Conservation (phyloP, 805 yeast species). For the Hanseniaspora mollemarum region DNA sequence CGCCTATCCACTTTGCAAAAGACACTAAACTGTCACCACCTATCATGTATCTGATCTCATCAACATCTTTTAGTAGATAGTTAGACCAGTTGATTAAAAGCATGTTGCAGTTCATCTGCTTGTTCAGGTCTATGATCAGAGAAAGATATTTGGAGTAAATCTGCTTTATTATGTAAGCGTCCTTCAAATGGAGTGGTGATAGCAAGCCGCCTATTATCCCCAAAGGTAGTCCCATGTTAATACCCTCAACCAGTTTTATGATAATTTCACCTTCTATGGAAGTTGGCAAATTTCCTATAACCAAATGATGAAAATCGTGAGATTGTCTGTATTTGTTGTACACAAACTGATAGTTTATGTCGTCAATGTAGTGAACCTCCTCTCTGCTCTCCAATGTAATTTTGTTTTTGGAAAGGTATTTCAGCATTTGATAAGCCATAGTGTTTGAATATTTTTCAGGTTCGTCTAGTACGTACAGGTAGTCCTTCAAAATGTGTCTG, state of each 20-base stretch:
- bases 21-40: constrained; percentile 29
- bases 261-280: constrained; percentile 95
- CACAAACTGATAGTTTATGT: constrained; percentile 84
- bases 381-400: constrained; percentile 90
- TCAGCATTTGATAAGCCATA: constrained; percentile 65
- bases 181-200: constrained; percentile 73
- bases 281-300: constrained; percentile 71
- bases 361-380: constrained; percentile 75
- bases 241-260: constrained; percentile 80
- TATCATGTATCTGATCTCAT: constrained; percentile 57
- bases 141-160: constrained; percentile 40
- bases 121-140: constrained; percentile 57
- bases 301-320: constrained; percentile 91
- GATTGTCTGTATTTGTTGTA: constrained; percentile 91
- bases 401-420: constrained; percentile 76
- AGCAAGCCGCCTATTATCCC: constrained; percentile 85
- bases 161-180: constrained; percentile 51
- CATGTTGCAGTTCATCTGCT: constrained; percentile 66
- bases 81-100: constrained; percentile 81
- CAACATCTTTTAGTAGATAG: constrained; percentile 55
- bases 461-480: constrained; percentile 48
- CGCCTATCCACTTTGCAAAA: constrained; percentile 36
- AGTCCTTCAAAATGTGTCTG: constrained; percentile 59
- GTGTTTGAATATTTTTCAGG: constrained; percentile 35
- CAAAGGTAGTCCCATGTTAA: constrained; percentile 89